Evolutionary conservation across 2,329 filamentous ascomycete species (phyloP), one percentile per base, ranked within the genome.

Genomic region (Epichloe sp.): DNA sequence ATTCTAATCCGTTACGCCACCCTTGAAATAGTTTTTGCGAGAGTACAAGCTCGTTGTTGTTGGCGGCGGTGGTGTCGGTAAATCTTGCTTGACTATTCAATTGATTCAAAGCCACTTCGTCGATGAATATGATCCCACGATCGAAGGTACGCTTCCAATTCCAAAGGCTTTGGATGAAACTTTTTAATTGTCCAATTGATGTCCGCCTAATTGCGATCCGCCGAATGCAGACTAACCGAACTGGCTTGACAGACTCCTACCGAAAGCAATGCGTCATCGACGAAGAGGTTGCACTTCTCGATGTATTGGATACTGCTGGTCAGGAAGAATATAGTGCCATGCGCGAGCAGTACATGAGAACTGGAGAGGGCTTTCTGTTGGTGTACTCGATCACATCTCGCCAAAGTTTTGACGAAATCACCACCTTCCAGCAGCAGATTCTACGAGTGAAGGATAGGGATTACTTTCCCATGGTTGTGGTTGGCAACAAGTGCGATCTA

Each of bases 301-400:
- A 98, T 70, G 93, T 98, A 57, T 84, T 97, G 68, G 93, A 98
- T 71, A 98, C 93, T 50, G 93, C 93, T 56, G 93, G 93, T 54
- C 93, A 98, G 71, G 93, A 98, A 73, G 93, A 98, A 74, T 98
- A 97, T 76, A 95, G 90, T 52, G 93, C 93, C 50, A 97, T 98
- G 93, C 81, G 93, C 66, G 93, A 98, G 76, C 93, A 97, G 74
- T 98, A 97, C 79, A 98, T 98, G 91, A 85, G 93, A 64, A 97
- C 91, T 23, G 93, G 93, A 67, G 93, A 98, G 72, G 93, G 93
- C 50, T 98, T 98, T 73, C 75, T 98, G 65, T 83, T 98, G 49
- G 89, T 97, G 64, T 97, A 97, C 78, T 95, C 90, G 60, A 98
- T 98, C 75, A 96, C 88, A 52, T 96, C 91, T 65, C 82, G 90